Evolutionary conservation across 768 basidiomycete genomes (phyloP), one percentile per base, ranked within the genome.

Genomic region (Lactarius evosmus): DNA sequence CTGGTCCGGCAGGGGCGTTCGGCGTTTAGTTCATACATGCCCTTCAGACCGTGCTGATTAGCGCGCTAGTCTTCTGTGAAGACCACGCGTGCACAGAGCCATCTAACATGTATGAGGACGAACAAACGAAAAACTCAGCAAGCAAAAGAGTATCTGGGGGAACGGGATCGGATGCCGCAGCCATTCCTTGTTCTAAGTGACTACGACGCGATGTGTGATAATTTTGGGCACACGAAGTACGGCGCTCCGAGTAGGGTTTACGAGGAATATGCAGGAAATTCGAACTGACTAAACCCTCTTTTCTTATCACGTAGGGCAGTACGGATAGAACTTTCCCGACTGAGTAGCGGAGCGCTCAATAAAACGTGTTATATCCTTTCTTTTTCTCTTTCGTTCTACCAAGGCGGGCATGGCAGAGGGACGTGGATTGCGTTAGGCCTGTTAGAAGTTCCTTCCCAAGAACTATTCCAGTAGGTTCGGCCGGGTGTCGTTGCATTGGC

Each of bases 311-410:
- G 46, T 49, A 25, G 46, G 25, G 12, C 22, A 22, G 46, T 17
- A 5, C 46, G 25, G 46, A 49, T 49, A 49, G 22, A 49, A 49
- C 46, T 25, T 49, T 49, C 46, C 46, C 46, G 25, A 49, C 46
- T 49, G 7, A 7, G 46, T 49, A 49, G 46, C 46, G 46, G 58
- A 52, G 58, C 58, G 58, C 58, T 49, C 58, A 36, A 50, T 33
- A 32, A 22, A 33, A 27, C 33, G 46, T 22, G 46, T 49, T 46
- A 49, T 49, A 12, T 27, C 25, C 22, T 14, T 27, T 49, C 38
- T 49, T 14, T 52, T 52, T 32, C 29, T 52, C 17, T n/a, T 52
- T n/a, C 51, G 7, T 25, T 8, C 22, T 44, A 25, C 46, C 57
- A 33, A 46, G 57, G 30, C 30, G 32, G 50, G 49, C 19, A 29